These are phyloP conservation scores for Trichoderma afroharzianum DNA, from an alignment of 2,329 filamentous ascomycete genomes.

Conservation along the genomic window DNA sequence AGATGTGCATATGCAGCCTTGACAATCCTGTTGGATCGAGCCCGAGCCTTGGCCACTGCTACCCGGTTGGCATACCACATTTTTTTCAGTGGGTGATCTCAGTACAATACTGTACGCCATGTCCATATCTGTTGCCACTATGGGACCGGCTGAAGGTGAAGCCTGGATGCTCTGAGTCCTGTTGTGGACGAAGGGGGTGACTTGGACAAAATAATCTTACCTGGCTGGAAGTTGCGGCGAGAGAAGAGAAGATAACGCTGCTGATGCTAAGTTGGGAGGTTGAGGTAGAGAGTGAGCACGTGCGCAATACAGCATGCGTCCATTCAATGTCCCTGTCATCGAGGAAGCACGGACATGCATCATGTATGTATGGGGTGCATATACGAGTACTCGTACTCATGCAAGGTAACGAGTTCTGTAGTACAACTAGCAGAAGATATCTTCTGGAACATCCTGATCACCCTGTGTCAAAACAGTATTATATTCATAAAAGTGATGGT, in stretches of 20 bases:
- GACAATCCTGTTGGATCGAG: not conserved
- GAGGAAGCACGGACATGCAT: not conserved
- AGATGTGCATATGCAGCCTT: not conserved
- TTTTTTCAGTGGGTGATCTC: not conserved
- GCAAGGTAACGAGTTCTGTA: not conserved
- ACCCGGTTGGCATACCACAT: not conserved
- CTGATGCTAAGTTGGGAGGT: not conserved
- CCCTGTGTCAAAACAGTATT: not conserved
- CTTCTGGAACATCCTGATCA: not conserved
- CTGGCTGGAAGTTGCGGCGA: not conserved
- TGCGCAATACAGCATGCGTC: not conserved
- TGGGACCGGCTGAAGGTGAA: not conserved
- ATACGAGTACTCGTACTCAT: not conserved
- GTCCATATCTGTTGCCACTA: not conserved
- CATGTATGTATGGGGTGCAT: not conserved
- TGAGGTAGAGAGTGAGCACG: not conserved
- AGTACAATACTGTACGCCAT: not conserved
- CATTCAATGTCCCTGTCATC: not conserved
- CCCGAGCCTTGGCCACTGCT: not conserved
- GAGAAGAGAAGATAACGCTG: not conserved
- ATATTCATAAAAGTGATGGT: not conserved
- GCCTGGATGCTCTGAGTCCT: not conserved
- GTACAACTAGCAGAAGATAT: no score
- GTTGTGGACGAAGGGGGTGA: not conserved
- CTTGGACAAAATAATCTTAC: not conserved